Conservation (phyloP, 202 grass and related monocot species). For the Cymbopogon flexuosus region DNA sequence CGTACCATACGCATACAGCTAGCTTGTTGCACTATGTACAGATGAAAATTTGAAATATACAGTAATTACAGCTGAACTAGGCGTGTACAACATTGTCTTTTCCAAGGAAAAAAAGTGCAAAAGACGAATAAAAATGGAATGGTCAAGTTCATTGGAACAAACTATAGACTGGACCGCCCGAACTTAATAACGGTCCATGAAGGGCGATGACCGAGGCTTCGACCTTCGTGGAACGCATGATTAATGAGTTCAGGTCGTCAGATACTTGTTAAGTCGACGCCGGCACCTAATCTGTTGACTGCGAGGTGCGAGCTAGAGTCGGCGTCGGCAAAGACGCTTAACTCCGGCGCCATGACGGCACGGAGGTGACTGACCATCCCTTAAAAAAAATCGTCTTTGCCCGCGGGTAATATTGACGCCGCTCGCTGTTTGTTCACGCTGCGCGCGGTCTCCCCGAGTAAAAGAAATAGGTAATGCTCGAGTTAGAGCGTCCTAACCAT, state of each 20-base stretch:
- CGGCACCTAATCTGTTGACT: neutral
- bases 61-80: neutral
- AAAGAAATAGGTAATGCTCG: too few relatives aligned
- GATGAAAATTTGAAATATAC: conserved; percentile 11
- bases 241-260: neutral
- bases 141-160: neutral
- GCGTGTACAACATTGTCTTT: neutral
- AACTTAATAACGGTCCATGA: neutral
- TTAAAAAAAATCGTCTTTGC: neutral
- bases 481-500: too few relatives aligned
- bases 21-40: conserved; percentile 16
- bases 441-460: neutral
- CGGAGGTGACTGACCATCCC: neutral
- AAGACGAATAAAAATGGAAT: too few relatives aligned
- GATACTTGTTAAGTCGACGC: neutral
- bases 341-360: too few relatives aligned
- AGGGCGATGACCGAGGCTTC: neutral
- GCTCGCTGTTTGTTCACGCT: neutral
- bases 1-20: too few relatives aligned
- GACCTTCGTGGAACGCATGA: neutral
- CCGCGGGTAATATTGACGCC: neutral
- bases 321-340: too few relatives aligned
- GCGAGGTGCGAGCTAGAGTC: neutral
- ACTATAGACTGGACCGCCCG: neutral
- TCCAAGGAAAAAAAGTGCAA: neutral